Percentiles rank a stretch among this genome's conserved stretches.
These are phyloP conservation scores for Pseudocercospora cruenta DNA, from an alignment of 2,329 filamentous ascomycete species.

Conservation along the genomic window DNA sequence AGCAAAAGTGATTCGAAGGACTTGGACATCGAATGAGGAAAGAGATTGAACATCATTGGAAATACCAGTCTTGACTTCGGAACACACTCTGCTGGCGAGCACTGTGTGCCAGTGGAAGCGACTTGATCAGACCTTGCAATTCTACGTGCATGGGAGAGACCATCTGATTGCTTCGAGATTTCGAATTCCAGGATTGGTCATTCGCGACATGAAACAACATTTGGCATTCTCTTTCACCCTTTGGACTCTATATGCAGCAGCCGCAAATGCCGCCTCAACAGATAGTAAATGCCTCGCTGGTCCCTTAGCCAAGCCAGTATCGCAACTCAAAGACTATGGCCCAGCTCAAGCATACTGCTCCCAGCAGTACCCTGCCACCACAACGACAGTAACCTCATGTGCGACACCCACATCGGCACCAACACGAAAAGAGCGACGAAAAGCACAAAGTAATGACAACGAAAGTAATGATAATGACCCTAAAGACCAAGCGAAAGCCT, in stretches of 20 bases:
- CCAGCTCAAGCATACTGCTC: constrained; percentile 20
- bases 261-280: constrained; percentile 5
- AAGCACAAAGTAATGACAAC: not conserved
- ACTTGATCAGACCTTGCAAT: not conserved
- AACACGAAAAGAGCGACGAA: not conserved
- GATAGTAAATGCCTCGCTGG: constrained; percentile 13
- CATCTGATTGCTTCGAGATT: not conserved
- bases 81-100: not conserved
- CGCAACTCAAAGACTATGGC: constrained; percentile 16
- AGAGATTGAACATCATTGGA: not conserved
- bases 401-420: not conserved
- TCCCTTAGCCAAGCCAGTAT: constrained; percentile 8
- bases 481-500: not conserved
- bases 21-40: not conserved
- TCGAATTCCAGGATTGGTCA: not conserved
- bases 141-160: not conserved
- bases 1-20: not conserved
- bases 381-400: constrained; percentile 19
- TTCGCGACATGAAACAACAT: not conserved
- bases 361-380: constrained; percentile 6
- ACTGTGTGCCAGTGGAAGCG: not conserved
- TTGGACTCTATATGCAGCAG: not conserved
- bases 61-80: not conserved
- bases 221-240: not conserved
- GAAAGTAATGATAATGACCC: not conserved